phyloP scores from a whole-genome alignment of 495 filamentous ascomycete species.

The Physcia stellaris region DNA sequence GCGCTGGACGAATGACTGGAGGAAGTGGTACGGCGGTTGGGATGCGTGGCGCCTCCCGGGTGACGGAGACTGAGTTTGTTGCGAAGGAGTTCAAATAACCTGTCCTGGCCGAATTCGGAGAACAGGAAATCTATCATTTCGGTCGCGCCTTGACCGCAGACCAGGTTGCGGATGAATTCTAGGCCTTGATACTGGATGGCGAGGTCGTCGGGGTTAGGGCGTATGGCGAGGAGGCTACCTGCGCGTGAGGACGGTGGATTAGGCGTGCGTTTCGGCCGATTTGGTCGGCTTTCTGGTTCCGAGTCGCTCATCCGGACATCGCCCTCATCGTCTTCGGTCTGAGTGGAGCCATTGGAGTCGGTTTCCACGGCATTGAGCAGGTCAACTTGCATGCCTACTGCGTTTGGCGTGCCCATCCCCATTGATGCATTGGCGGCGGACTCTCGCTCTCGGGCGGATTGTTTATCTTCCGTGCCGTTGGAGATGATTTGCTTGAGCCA shows the following conservation, averaged over 20 bases:
- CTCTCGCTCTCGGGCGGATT: slow-evolving; percentile 13
- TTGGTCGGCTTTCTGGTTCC: slow-evolving; percentile 6
- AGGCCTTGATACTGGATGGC: slow-evolving; percentile 83
- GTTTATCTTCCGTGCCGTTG: slow-evolving; percentile 28
- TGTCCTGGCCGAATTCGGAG: slow-evolving; percentile 54
- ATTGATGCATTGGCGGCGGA: slow-evolving; percentile 22
- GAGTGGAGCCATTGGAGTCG: slow-evolving; percentile 15
- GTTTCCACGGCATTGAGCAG: slow-evolving; percentile 47
- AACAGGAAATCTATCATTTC: slow-evolving; percentile 84
- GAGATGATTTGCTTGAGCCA: slow-evolving; percentile 71
- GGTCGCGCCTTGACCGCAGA: slow-evolving; percentile 48
- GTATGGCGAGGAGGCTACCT: not conserved
- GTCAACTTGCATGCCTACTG: slow-evolving; percentile 50
- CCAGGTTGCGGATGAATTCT: slow-evolving; percentile 78
- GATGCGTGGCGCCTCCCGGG: slow-evolving; percentile 26
- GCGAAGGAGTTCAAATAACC: slow-evolving; percentile 61
- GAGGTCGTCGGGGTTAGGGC: slow-evolving; percentile 44
- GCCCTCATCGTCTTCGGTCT: slow-evolving; percentile 43
- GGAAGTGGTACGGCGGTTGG: slow-evolving; percentile 18
- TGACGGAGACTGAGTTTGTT: slow-evolving; percentile 54
- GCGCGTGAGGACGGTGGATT: slow-evolving; percentile 1
- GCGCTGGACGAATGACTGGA: no score
- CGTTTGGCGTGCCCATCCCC: slow-evolving; percentile 47
- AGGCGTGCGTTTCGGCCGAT: slow-evolving; percentile 2
- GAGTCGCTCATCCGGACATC: slow-evolving; percentile 50